These are phyloP conservation scores for Colletotrichum sp. DNA, from an alignment of 2,329 filamentous ascomycete species.

Conservation along the genomic window DNA sequence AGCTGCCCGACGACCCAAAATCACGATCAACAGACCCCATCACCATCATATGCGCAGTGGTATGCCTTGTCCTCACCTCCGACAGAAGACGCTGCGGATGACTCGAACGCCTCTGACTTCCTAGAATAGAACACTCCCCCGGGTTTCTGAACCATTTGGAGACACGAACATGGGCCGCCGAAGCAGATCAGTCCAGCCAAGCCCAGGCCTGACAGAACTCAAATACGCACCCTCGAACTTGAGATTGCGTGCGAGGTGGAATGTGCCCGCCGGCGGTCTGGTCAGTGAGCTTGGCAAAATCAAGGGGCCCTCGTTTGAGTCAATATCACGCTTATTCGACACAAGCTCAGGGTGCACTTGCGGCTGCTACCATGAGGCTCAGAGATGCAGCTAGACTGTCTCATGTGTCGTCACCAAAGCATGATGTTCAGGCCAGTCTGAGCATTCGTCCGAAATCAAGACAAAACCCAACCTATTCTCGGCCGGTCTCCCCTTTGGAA, in stretches of 20 bases:
- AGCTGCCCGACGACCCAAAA: not conserved
- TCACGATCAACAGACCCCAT: not conserved
- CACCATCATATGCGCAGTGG: not conserved
- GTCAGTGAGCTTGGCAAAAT: not conserved
- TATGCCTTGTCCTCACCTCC: not conserved
- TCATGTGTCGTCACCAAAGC: not conserved
- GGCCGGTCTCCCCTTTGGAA: not conserved
- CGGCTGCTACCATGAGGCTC: not conserved
- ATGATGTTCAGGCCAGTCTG: not conserved
- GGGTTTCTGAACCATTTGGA: not conserved
- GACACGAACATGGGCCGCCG: not conserved
- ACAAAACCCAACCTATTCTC: not conserved
- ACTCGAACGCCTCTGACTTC: not conserved
- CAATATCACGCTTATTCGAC: slow-evolving; percentile 2
- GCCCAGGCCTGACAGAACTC: not conserved
- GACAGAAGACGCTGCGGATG: not conserved
- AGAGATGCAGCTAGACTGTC: not conserved
- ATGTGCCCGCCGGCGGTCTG: not conserved
- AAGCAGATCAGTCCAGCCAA: not conserved
- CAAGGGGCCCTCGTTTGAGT: not conserved
- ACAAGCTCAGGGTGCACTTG: not conserved
- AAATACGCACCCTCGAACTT: not conserved
- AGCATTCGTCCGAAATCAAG: slow-evolving; percentile 1
- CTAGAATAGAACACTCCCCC: not conserved
- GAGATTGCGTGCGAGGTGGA: not conserved